Evolutionary conservation across 2,329 filamentous ascomycete species (phyloP).

Genomic region (Aspergillus quadrilineatus): DNA sequence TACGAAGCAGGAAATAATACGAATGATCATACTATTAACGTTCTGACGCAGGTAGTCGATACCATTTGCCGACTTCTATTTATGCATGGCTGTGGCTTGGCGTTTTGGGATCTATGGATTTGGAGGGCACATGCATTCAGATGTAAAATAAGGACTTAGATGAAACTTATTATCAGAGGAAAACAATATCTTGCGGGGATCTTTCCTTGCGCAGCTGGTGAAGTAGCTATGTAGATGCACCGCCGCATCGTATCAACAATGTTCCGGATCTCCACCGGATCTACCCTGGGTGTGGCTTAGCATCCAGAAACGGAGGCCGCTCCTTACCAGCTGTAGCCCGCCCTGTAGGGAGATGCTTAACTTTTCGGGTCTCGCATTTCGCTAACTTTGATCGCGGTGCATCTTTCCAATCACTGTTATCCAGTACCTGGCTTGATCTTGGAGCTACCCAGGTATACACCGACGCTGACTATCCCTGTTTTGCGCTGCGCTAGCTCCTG

Average conservation of each 20-base stretch:
- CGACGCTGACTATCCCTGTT: neutral
- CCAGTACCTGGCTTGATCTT: neutral
- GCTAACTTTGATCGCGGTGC: neutral
- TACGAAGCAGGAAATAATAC: slow-evolving; percentile 59
- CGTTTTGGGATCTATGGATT: neutral
- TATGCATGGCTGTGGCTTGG: slow-evolving; percentile 9
- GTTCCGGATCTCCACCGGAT: slow-evolving; percentile 29
- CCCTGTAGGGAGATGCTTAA: neutral
- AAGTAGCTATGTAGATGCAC: slow-evolving; percentile 14
- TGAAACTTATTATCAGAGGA: neutral
- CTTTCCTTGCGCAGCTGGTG: neutral
- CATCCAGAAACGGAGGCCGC: slow-evolving; percentile 17
- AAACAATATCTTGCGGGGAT: neutral
- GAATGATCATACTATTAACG: neutral
- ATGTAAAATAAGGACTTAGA: neutral
- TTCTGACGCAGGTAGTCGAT: neutral
- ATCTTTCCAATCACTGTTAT: neutral
- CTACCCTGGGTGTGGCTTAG: slow-evolving; percentile 33
- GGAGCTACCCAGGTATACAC: neutral
- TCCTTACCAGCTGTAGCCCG: slow-evolving; percentile 13
- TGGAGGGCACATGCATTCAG: neutral
- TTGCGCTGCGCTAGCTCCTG: slow-evolving; percentile 13
- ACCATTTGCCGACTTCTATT: slow-evolving; percentile 7
- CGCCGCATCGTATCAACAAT: slow-evolving; percentile 35
- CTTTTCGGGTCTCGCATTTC: slow-evolving; percentile 1